Conservation (phyloP, 2,329 filamentous ascomycete species). For the Colletotrichum karsti region DNA sequence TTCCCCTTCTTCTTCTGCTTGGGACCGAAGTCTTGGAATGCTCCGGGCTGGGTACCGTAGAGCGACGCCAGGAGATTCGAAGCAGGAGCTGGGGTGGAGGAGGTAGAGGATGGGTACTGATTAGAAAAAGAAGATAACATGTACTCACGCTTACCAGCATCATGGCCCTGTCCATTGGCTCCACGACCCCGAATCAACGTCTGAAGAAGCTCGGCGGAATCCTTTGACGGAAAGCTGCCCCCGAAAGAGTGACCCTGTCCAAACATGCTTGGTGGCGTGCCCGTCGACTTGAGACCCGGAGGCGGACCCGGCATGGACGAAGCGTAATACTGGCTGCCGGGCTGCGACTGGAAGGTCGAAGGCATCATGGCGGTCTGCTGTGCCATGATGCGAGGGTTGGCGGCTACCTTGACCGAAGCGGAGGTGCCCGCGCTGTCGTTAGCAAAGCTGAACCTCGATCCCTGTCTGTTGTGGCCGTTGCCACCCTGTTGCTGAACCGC, state of each 20-base stretch:
- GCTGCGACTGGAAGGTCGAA: slow-evolving; percentile 65
- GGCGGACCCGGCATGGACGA: slow-evolving; percentile 91
- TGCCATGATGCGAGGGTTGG: slow-evolving; percentile 82
- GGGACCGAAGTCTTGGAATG: slow-evolving; percentile 89
- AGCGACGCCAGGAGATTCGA: slow-evolving; percentile 90
- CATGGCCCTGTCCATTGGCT: slow-evolving; percentile 76
- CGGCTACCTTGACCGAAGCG: slow-evolving; percentile 77
- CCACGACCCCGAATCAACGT: slow-evolving; percentile 79
- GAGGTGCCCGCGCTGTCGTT: slow-evolving; percentile 74
- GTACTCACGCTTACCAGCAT: slow-evolving; percentile 98
- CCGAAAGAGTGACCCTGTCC: slow-evolving; percentile 88
- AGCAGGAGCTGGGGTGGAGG: slow-evolving; percentile 87
- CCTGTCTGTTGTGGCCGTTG: slow-evolving; percentile 78
- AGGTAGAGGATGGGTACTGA: slow-evolving; percentile 83
- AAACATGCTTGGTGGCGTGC: slow-evolving; percentile 95
- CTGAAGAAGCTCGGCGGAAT: slow-evolving; percentile 79
- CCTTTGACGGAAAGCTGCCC: slow-evolving; percentile 77
- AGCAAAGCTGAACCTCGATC: slow-evolving; percentile 87
- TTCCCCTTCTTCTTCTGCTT: slow-evolving; percentile 99
- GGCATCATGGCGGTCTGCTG: slow-evolving; percentile 92
- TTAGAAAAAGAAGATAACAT: slow-evolving; percentile 92
- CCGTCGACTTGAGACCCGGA: slow-evolving; percentile 92
- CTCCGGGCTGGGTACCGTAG: slow-evolving; percentile 86
- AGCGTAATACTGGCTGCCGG: slow-evolving; percentile 79
- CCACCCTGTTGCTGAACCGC: slow-evolving; percentile 67